These are phyloP conservation scores for Groenewaldozyma sp. DNA, from an alignment of 1,139 yeast species.

Conservation along the genomic window DNA sequence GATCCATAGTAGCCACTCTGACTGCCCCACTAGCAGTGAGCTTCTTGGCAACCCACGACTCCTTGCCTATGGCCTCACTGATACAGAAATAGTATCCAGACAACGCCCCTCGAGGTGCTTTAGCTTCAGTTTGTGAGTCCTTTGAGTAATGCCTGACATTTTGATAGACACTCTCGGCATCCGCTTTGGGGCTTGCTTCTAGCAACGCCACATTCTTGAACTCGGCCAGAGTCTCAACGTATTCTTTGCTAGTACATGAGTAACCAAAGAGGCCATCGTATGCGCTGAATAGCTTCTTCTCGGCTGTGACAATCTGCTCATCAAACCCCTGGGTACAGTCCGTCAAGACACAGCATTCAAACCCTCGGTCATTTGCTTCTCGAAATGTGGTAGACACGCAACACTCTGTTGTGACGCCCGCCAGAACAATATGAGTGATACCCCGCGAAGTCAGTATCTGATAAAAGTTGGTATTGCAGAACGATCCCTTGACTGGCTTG, in stretches of 20 bases:
- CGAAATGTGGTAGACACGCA: constrained; percentile 27
- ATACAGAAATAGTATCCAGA: constrained; percentile 10
- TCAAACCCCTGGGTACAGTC: constrained; percentile 27
- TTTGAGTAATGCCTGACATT: neutral
- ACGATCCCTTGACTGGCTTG: constrained; percentile 27
- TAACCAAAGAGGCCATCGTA: constrained; percentile 27
- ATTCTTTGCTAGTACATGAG: constrained; percentile 9
- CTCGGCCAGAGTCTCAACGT: constrained; percentile 5
- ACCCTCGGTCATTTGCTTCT: constrained; percentile 27
- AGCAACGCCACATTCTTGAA: constrained; percentile 2
- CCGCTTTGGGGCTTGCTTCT: neutral
- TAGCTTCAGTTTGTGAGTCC: too few relatives aligned
- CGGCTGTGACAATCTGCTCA: constrained; percentile 18
- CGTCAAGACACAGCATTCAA: constrained; percentile 24
- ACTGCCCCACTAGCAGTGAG: constrained; percentile 9
- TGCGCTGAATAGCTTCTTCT: constrained; percentile 21
- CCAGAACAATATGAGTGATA: constrained; percentile 21
- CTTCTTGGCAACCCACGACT: constrained; percentile 3
- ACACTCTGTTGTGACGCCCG: constrained; percentile 28
- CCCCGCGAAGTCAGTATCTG: constrained; percentile 23
- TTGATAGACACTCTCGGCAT: neutral
- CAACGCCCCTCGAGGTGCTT: neutral
- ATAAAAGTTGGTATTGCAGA: constrained; percentile 26
- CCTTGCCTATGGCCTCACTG: constrained; percentile 5
- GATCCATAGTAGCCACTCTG: constrained; percentile 5